Conservation (phyloP, 78 protist genomes). For the Isochrysis galbana region DNA sequence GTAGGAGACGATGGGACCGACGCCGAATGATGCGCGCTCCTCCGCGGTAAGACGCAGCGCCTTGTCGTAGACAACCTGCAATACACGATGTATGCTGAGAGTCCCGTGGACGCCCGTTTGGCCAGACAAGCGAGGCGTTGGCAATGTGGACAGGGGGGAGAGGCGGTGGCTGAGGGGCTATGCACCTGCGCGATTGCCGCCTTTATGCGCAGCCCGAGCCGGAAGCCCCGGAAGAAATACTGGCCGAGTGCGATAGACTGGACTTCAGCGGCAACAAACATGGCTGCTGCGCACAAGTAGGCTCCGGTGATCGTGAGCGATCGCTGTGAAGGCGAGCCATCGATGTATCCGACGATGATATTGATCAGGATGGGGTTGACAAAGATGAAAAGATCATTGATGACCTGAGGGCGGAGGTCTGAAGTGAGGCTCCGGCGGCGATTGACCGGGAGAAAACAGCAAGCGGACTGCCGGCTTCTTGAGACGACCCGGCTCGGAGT, state of each 20-base stretch:
- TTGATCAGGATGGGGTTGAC: neutral
- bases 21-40: neutral
- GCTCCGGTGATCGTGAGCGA: neutral
- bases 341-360: neutral
- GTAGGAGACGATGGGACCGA: neutral
- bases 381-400: neutral
- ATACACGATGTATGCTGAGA: neutral
- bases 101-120: neutral
- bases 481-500: too few species aligned
- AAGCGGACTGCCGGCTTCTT: too few species aligned
- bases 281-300: neutral
- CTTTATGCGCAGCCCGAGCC: neutral
- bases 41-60: neutral
- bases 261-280: neutral
- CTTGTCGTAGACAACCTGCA: neutral
- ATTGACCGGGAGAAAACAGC: too few species aligned
- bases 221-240: neutral
- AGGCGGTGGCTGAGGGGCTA: neutral
- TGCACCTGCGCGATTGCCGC: slow-evolving; percentile 5
- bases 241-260: slow-evolving; percentile 9
- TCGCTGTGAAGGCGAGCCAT: neutral
- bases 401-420: too few species aligned
- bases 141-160: too few species aligned
- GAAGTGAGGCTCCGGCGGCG: too few species aligned
- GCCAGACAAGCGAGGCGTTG: neutral